Evolutionary conservation across 1,139 yeast genomes (phyloP), one percentile per base, ranked within the genome.

Genomic region (Yamadazyma atlantica): DNA sequence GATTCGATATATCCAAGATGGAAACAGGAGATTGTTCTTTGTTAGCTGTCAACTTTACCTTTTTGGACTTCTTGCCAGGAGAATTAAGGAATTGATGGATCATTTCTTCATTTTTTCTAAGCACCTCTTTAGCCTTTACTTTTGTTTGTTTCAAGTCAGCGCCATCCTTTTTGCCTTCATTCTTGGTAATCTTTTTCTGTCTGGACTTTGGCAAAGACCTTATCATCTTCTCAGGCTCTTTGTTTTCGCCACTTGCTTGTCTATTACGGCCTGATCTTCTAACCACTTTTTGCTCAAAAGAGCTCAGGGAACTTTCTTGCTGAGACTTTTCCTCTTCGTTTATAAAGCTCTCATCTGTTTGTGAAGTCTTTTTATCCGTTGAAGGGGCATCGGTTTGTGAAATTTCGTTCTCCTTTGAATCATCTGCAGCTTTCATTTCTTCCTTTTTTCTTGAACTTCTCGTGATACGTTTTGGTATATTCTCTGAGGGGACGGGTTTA

Each of bases 1-100:
- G 67, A 31, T 60, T 52, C 0, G 70, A 64, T 4, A 50, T 36
- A 36, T 64, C 68, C 42, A 49, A 49, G 16, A 52, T 45, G 4
- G 55, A 43, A 2, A 51, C 51, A 1, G 60, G 49, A 0, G 61
- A 46, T 3, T 25, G 26, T 30, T 36, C 22, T 29, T 39, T 40
- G 15, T 11, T 34, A 15, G 28, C 9, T 8, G 27, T 32, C 36
- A 42, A 39, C 32, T 36, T 41, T 19, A 56, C 42, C 38, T 50
- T 55, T 35, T 43, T 51, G 14, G 38, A 33, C 37, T 44, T 23
- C 12, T 23, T 53, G 16, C 32, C 40, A 7, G 54, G 56, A 4
- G 50, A 44, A 11, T 28, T 28, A 15, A 28, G 16, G 12, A 28
- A 28, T 10, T 16, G 30, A 15, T 28, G 30, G 13, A 28, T 16